Evolutionary conservation across 768 basidiomycete genomes (phyloP).

Genomic region (Auricularia auricula-judae): DNA sequence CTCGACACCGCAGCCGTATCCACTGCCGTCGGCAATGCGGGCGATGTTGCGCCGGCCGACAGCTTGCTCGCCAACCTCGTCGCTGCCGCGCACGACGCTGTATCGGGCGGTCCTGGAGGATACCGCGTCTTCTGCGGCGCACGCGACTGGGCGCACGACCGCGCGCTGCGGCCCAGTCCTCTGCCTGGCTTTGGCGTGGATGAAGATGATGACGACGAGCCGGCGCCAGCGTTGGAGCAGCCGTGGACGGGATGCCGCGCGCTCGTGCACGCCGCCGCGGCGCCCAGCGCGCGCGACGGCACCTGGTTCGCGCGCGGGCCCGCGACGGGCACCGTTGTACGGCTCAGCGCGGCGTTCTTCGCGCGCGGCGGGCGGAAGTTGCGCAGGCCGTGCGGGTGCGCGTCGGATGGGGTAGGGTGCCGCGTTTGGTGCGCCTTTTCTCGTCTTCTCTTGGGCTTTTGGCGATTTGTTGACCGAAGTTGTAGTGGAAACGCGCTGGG

Average conservation of each 20-base stretch:
- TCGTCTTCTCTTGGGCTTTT: neutral
- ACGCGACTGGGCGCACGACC: neutral
- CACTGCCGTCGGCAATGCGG: conserved; percentile 5
- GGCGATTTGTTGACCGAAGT: neutral
- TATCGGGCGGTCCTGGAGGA: neutral
- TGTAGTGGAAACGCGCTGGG: conserved; percentile 54
- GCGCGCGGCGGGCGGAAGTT: conserved; percentile 41
- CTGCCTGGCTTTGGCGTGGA: conserved; percentile 13
- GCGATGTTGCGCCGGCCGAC: neutral
- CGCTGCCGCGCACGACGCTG: neutral
- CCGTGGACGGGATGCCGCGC: conserved; percentile 52
- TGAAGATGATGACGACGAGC: neutral
- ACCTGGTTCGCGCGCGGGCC: conserved; percentile 49
- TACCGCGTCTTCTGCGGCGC: neutral
- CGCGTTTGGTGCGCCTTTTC: conserved; percentile 34
- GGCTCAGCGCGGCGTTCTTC: conserved; percentile 49
- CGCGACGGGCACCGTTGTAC: conserved; percentile 43
- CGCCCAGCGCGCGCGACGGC: conserved; percentile 37
- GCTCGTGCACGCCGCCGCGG: conserved; percentile 44
- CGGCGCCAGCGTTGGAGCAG: neutral
- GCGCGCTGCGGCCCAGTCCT: neutral
- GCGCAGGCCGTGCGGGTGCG: conserved; percentile 50
- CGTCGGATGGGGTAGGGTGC: conserved; percentile 60
- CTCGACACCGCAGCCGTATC: conserved; percentile 22
- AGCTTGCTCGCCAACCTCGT: neutral